A percentile compares a stretch with the other conserved stretches of the same genome.
Conservation (phyloP, 2,329 filamentous ascomycete species). For the Trichoderma pleuroti region DNA sequence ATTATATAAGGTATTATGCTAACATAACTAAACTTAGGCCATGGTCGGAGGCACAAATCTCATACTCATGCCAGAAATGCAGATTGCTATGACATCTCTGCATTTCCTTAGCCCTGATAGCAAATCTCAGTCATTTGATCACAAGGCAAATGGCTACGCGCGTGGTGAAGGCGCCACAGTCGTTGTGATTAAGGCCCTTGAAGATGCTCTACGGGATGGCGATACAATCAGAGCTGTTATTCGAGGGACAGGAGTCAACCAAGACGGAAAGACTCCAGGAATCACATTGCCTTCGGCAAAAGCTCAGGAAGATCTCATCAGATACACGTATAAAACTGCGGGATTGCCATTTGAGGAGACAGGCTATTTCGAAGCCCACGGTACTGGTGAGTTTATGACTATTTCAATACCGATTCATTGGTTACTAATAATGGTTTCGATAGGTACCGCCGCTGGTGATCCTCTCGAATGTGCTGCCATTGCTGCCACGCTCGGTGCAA, state of each 20-base stretch:
- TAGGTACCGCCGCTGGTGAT: too few relatives aligned
- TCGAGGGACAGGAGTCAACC: too few relatives aligned
- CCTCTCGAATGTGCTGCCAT: too few relatives aligned
- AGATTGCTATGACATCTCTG: conserved; percentile 41
- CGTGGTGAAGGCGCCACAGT: conserved; percentile 8
- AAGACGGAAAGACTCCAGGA: too few relatives aligned
- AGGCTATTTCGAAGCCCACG: conserved; percentile 6
- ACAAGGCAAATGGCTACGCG: neutral
- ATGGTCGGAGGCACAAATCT: conserved; percentile 4
- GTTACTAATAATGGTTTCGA: too few relatives aligned
- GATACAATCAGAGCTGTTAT: too few relatives aligned
- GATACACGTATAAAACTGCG: neutral
- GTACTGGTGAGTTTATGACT: too few relatives aligned
- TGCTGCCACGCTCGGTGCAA: neutral
- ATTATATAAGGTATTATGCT: too few relatives aligned
- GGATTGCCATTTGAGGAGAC: neutral
- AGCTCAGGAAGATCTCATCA: neutral
- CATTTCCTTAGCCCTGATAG: conserved; percentile 30
- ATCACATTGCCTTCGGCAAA: too few relatives aligned
- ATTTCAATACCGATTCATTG: accelerated
- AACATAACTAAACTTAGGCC: too few relatives aligned
- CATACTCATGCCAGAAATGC: conserved; percentile 22
- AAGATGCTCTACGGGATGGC: too few relatives aligned
- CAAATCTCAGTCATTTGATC: neutral
- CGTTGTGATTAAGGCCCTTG: neutral